Evolutionary conservation across 2,329 filamentous ascomycete genomes (phyloP).

Genomic region (Dothistroma pini): DNA sequence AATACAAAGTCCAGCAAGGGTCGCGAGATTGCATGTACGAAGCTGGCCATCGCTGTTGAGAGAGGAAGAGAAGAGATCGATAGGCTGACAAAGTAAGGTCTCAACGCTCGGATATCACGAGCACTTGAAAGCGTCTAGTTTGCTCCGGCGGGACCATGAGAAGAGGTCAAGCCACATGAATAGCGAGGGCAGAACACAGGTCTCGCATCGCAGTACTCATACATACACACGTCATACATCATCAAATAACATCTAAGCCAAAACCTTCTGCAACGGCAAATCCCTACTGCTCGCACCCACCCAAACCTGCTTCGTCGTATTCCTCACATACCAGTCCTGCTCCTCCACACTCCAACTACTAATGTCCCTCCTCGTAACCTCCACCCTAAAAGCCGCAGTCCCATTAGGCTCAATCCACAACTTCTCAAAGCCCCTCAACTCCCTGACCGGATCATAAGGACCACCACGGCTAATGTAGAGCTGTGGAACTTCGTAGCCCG

Average conservation of each 20-base stretch:
- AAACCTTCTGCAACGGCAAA: slow-evolving; percentile 36
- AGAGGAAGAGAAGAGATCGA: too few species aligned
- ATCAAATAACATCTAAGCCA: slow-evolving; percentile 7
- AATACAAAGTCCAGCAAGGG: too few species aligned
- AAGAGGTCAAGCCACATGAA: too few species aligned
- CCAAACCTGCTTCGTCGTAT: slow-evolving; percentile 54
- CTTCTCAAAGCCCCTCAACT: slow-evolving; percentile 36
- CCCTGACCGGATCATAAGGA: slow-evolving; percentile 41
- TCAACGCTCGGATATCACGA: too few species aligned
- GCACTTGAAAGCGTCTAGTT: too few species aligned
- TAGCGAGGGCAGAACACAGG: too few species aligned
- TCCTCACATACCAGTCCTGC: slow-evolving; percentile 56
- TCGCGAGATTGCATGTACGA: too few species aligned
- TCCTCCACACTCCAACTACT: slow-evolving; percentile 48
- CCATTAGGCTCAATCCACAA: slow-evolving; percentile 29
- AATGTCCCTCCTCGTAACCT: slow-evolving; percentile 43
- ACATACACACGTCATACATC: neutral
- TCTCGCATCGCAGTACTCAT: neutral
- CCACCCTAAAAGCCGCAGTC: slow-evolving; percentile 35
- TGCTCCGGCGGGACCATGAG: too few species aligned
- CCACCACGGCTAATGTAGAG: slow-evolving; percentile 51
- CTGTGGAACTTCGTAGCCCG: slow-evolving; percentile 53
- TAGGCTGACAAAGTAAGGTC: too few species aligned
- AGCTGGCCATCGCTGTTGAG: too few species aligned
- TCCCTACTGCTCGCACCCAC: slow-evolving; percentile 58